These are phyloP conservation scores for Basidiobolus heterosporus DNA, from an alignment of 371 early-diverging fungal genomes.

Conservation along the genomic window DNA sequence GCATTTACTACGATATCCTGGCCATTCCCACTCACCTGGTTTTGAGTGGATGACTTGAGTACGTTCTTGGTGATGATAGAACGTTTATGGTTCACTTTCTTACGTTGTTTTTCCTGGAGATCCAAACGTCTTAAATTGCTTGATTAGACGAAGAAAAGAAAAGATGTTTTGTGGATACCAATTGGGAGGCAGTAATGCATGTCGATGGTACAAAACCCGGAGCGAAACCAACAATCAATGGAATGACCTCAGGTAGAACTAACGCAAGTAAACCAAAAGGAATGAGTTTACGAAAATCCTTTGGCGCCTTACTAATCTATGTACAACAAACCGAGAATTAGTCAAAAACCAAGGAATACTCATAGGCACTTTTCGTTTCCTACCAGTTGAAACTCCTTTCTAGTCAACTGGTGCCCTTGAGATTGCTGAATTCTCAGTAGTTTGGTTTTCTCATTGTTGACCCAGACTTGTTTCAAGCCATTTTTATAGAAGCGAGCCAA, in stretches of 20 bases:
- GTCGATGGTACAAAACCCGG: slow-evolving; percentile 44
- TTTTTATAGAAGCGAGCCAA: slow-evolving; percentile 30
- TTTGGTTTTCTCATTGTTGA: slow-evolving; percentile 23
- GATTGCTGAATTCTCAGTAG: slow-evolving; percentile 13
- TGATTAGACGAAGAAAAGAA: neutral
- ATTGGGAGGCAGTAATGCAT: slow-evolving; percentile 31
- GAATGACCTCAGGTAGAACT: slow-evolving; percentile 45
- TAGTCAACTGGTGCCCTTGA: slow-evolving; percentile 21
- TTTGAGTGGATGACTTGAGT: slow-evolving; percentile 12
- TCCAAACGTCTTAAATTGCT: neutral
- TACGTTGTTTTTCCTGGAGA: slow-evolving; percentile 28
- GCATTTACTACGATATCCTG: too few relatives aligned
- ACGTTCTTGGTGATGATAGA: slow-evolving; percentile 29
- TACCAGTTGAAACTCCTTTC: slow-evolving; percentile 32
- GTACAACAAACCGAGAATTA: neutral
- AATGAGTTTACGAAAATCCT: slow-evolving; percentile 32
- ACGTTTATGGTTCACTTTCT: slow-evolving; percentile 32
- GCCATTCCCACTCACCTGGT: neutral
- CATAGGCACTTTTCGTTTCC: slow-evolving; percentile 5
- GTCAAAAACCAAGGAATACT: neutral
- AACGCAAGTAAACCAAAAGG: slow-evolving; percentile 36
- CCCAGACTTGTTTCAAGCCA: slow-evolving; percentile 35
- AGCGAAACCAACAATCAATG: slow-evolving; percentile 33
- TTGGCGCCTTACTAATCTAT: slow-evolving; percentile 26
- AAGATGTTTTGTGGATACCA: slow-evolving; percentile 19